Percentiles rank a stretch among this genome's conserved stretches.
Evolutionary conservation across 148 eudicot genomes (phyloP).

Genomic region (Vaccinium corymbosum): DNA sequence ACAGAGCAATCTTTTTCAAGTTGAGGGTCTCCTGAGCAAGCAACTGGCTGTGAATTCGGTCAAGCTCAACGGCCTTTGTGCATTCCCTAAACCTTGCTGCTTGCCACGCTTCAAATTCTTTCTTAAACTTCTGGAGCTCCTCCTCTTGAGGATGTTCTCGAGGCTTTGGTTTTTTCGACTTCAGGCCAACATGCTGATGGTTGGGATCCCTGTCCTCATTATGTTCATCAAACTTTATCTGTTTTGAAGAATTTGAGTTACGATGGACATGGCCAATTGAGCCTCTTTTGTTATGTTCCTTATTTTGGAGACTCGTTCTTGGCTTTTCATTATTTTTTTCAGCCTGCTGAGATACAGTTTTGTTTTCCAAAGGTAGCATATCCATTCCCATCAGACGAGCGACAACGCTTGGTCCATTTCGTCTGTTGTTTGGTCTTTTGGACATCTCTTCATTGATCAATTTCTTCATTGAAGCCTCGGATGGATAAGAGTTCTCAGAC

Average conservation of each 20-base stretch:
- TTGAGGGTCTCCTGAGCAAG: constrained; percentile 80
- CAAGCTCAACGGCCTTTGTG: constrained; percentile 64
- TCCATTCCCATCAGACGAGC: constrained; percentile 99
- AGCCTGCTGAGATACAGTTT: constrained; percentile 23
- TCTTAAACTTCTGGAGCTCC: constrained; percentile 92
- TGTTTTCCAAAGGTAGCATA: constrained; percentile 47
- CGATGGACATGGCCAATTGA: constrained; percentile 28
- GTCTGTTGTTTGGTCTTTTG: constrained; percentile 42
- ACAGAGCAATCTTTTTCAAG: constrained; percentile 66
- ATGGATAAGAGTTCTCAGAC: constrained; percentile 38
- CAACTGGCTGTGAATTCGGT: constrained; percentile 55
- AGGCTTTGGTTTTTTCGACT: constrained; percentile 45
- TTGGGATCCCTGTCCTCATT: constrained; percentile 32
- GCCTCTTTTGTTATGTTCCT: constrained; percentile 38
- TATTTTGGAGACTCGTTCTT: constrained; percentile 19
- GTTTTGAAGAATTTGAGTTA: constrained; percentile 39
- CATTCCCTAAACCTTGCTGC: constrained; percentile 83
- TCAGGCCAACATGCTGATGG: constrained; percentile 38
- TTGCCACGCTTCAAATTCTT: constrained; percentile 97
- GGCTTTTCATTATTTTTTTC: constrained; percentile 31
- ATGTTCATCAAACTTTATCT: constrained; percentile 28
- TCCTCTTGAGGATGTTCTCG: constrained; percentile 99
- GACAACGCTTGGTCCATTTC: constrained; percentile 70
- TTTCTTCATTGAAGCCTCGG: constrained; percentile 74
- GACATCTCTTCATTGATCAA: constrained; percentile 65